Percentiles rank a stretch among this genome's conserved stretches.
These are phyloP conservation scores for Inga oerstediana DNA, from an alignment of 306 rosid genomes.

Conservation along the genomic window DNA sequence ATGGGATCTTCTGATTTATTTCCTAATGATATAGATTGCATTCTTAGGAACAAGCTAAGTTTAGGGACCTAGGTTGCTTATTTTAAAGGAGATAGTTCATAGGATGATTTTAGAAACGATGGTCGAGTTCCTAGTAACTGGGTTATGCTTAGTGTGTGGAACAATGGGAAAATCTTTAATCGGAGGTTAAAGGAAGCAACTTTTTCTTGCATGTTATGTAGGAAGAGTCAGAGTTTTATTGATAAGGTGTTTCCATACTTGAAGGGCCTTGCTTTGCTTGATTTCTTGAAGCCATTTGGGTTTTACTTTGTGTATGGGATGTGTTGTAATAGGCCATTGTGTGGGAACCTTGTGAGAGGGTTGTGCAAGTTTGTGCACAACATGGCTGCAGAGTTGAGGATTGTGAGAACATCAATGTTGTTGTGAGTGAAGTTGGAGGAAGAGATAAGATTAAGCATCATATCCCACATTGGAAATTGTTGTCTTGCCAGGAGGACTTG, in stretches of 20 bases:
- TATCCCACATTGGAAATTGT: constrained; percentile 85
- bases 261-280: constrained; percentile 62
- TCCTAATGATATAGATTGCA: constrained; percentile 69
- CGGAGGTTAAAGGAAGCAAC: constrained; percentile 80
- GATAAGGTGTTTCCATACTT: constrained; percentile 82
- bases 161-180: constrained; percentile 72
- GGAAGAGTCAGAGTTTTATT: constrained; percentile 63
- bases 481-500: constrained; percentile 82
- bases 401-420: constrained; percentile 53
- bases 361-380: constrained; percentile 79
- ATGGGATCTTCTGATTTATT: constrained; percentile 77
- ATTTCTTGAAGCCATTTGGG: constrained; percentile 81
- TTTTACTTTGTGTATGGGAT: constrained; percentile 89
- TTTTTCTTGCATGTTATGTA: constrained; percentile 59
- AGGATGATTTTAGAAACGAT: constrained; percentile 43
- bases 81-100: constrained; percentile 48
- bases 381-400: constrained; percentile 56
- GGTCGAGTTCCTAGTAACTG: constrained; percentile 56
- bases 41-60: constrained; percentile 68
- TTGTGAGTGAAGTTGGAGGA: constrained; percentile 83
- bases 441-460: constrained; percentile 55
- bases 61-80: constrained; percentile 92
- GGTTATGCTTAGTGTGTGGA: constrained; percentile 95
- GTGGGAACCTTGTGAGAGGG: constrained; percentile 66
- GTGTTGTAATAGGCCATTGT: constrained; percentile 67